Base-by-base conservation (phyloP, 139 green algal genomes). In the Chlamydomonas eustigma region DNA sequence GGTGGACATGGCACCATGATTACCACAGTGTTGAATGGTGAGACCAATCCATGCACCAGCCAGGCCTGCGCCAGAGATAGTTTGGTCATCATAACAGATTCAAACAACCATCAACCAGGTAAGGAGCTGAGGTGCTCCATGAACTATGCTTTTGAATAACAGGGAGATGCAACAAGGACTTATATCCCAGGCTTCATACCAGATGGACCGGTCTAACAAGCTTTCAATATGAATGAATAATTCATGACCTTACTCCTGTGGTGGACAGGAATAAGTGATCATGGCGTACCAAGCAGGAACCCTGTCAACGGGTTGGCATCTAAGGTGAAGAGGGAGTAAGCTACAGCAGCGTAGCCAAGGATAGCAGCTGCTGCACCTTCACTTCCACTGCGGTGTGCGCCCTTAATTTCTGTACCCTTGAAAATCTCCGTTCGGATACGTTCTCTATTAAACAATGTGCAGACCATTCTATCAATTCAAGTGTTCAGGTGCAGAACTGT, bases 1-100 rank as follows among this genome's bases (percentile, higher is more conserved):
- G 37, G 86, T 92, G 34, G 80, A 89, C 92, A 96, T 96, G n/a
- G 92, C 90, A n/a, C 92, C 92, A 75, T 96, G 92, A 85, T 96
- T 96, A 35, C 90, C 89, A 81, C 91, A 94, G 78, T 95, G 91
- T 50, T 76, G 71, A 4, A 94, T 71, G 3, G 90, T 93, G 22
- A 93, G 83, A 1, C 90, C 91, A 68, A 94, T 91, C 91, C 91
- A 96, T 12, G 91, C 91, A 35, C 90, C 90, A 12, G 73, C 85
- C 50, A 94, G 73, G 31, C 91, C 83, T 87, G 82, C 5, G 44
- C 12, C n/a, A n/a, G n/a, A n/a, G n/a, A n/a, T n/a, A n/a, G n/a
- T n/a, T n/a, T n/a, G n/a, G n/a, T n/a, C n/a, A n/a, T n/a, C n/a
- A n/a, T n/a, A n/a, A n/a, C n/a, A n/a, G n/a, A n/a, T n/a, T n/a